phyloP scores from a whole-genome alignment of 78 protist genomes.

The Dictyostelium capitatum region DNA sequence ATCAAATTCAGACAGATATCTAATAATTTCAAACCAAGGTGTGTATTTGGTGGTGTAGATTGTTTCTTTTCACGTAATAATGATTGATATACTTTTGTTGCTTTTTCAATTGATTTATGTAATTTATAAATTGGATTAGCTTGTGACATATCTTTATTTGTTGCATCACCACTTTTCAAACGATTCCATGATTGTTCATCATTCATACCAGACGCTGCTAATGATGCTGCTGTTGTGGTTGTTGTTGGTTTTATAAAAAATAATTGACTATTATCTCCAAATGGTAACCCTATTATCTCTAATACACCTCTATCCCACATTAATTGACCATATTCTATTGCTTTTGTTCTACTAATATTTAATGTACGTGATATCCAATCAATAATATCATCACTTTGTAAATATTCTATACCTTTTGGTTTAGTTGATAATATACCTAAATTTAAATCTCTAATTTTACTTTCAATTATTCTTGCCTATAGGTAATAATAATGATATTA shows the following conservation, averaged over 20 bases:
- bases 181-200: constrained; percentile 52
- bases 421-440: constrained; percentile 50
- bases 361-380: constrained; percentile 58
- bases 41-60: constrained; percentile 45
- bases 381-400: constrained; percentile 33
- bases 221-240: neutral
- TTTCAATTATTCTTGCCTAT: constrained; percentile 49
- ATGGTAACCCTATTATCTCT: constrained; percentile 44
- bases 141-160: constrained; percentile 39
- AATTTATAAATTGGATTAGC: constrained; percentile 75
- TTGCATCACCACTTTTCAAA: constrained; percentile 19
- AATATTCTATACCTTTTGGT: constrained; percentile 54
- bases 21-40: constrained; percentile 47
- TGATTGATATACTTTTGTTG: constrained; percentile 70
- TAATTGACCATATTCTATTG: constrained; percentile 62
- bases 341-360: constrained; percentile 30
- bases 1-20: constrained; percentile 52
- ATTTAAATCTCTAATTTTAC: constrained; percentile 43
- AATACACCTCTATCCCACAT: constrained; percentile 75
- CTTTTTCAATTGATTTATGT: constrained; percentile 71
- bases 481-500: too few species aligned
- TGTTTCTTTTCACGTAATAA: constrained; percentile 60
- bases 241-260: constrained; percentile 26
- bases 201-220: neutral
- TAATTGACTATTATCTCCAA: constrained; percentile 54